A percentile compares a stretch with the other conserved stretches of the same genome.
These are phyloP conservation scores for Phaeotremella skinneri DNA, from an alignment of 768 basidiomycete genomes.

Conservation along the genomic window DNA sequence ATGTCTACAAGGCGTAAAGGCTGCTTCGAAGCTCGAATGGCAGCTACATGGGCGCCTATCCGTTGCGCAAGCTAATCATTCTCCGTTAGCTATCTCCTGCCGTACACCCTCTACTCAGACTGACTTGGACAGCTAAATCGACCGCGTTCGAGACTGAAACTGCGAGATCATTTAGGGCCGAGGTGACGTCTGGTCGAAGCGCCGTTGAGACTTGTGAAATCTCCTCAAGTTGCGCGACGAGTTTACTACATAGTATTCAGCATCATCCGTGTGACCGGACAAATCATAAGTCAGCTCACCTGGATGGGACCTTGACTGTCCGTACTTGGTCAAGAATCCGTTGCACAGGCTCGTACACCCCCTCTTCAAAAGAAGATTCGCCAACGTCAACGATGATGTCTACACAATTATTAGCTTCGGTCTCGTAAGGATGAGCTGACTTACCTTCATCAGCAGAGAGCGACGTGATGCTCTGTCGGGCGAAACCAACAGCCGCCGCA, in stretches of 20 bases:
- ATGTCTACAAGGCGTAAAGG: constrained; percentile 73
- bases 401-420: constrained; percentile 44
- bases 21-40: constrained; percentile 72
- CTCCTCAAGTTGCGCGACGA: constrained; percentile 80
- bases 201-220: constrained; percentile 69
- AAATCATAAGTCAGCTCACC: constrained; percentile 55
- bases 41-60: constrained; percentile 79
- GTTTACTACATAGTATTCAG: constrained; percentile 61
- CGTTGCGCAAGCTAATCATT: constrained; percentile 73
- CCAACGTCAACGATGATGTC: constrained; percentile 73
- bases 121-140: constrained; percentile 84
- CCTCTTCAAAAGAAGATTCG: constrained; percentile 69
- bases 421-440: constrained; percentile 6
- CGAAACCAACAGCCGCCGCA: constrained; percentile 82
- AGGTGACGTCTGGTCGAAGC: constrained; percentile 55
- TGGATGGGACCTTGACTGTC: constrained; percentile 73
- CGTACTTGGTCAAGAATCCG: constrained; percentile 77
- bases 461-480: constrained; percentile 76
- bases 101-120: constrained; percentile 33
- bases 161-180: constrained; percentile 37
- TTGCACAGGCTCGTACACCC: constrained; percentile 78
- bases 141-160: constrained; percentile 68
- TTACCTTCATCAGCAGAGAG: constrained; percentile 75
- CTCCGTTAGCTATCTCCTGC: background rate
- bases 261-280: background rate